Evolutionary conservation across 2,329 filamentous ascomycete genomes (phyloP), one percentile per base, ranked within the genome.

Genomic region (Trichoderma simmonsii): DNA sequence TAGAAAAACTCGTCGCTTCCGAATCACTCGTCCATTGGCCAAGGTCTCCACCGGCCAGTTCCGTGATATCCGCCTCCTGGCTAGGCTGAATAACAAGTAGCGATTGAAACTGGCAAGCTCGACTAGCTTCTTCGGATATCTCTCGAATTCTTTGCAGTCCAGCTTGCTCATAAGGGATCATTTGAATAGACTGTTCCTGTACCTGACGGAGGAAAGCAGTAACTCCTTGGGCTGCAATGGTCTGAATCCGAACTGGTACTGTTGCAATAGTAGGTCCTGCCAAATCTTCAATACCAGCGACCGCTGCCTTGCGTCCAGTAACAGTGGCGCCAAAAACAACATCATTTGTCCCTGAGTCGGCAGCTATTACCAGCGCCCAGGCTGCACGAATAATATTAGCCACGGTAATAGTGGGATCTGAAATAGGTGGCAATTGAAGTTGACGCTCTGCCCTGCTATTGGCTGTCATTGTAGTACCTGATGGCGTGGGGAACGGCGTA

Each of bases 261-360:
- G 83, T 85, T 4, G 82, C 81, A 62, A 85, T 83, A 72, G 83
- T 75, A 8, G 77, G 77, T 12, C 73, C 76, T 24, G 71, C 59
- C 28, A 75, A 72, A 1, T 61, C 43, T 9, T 77, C 74, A 21
- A 76, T 71, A 32, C 73, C 73, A 4, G 59, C 36, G 3, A 78
- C 69, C 7, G 74, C 62, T 1, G 72, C 74, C 2, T 74, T 73
- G 15, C 83, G 80, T 12, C 84, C 83, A 4, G 83, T 83, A 3
- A 84, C 75, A 0, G 82, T 84, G 72, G 81, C 79, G 3, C 84
- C 84, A 67, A 85, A 84, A 6, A 82, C 76, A 21, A 85, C 77
- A 67, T 85, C 82, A 15, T 59, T 32, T 28, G 56, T 36, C 34
- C 34, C 34, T 36, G 34, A 36, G 34, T 36, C 34, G 34, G 34